These are phyloP conservation scores for Heliosperma pusillum DNA, from an alignment of 148 eudicot species.

Conservation along the genomic window DNA sequence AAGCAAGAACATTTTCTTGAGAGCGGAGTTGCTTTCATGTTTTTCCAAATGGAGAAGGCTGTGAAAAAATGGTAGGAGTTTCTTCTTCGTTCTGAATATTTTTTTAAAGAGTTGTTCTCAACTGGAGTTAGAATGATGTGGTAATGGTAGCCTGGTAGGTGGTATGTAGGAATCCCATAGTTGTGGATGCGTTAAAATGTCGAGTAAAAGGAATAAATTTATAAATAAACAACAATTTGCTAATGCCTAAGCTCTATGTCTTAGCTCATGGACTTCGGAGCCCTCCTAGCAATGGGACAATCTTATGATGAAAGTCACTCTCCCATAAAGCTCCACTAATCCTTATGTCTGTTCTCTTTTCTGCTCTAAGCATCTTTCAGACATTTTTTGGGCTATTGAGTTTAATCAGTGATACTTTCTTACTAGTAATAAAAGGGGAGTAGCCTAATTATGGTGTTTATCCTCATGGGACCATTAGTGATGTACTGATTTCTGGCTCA, in stretches of 20 bases:
- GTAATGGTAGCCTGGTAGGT: no score
- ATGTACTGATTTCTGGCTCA: neutral
- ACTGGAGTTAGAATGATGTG: no score
- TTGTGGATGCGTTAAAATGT: neutral
- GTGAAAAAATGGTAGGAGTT: no score
- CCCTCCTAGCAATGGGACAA: slow-evolving; percentile 5
- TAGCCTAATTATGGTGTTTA: slow-evolving; percentile 5
- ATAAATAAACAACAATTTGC: neutral
- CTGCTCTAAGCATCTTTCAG: neutral
- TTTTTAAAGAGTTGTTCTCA: no score
- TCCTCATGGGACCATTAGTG: neutral
- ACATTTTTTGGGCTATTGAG: neutral
- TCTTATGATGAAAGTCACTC: slow-evolving; percentile 14
- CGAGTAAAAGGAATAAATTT: neutral
- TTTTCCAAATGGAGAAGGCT: no score
- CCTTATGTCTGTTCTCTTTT: neutral
- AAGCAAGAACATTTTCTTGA: no score
- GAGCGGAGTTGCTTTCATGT: no score
- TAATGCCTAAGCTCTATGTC: slow-evolving; percentile 13
- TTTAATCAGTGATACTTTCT: neutral
- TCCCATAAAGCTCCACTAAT: slow-evolving; percentile 24
- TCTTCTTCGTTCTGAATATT: no score
- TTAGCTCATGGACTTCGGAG: slow-evolving; percentile 12
- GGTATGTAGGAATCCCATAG: no score
- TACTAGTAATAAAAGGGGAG: neutral